Evolutionary conservation across 2,329 filamentous ascomycete genomes (phyloP).

Genomic region (Polychaeton citri): DNA sequence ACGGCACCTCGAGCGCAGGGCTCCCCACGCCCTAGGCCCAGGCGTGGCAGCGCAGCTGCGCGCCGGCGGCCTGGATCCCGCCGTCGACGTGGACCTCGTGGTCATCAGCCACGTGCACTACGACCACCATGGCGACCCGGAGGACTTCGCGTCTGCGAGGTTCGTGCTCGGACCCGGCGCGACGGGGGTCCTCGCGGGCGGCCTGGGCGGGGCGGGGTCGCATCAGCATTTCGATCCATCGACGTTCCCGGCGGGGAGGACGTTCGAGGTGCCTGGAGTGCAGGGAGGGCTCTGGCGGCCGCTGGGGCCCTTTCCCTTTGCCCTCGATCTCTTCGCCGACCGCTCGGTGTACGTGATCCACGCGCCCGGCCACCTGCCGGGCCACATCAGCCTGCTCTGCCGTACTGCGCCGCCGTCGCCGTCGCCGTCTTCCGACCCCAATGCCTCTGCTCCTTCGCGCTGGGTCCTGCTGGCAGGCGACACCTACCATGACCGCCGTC

Average conservation of each 20-base stretch:
- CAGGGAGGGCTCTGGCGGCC: conserved; percentile 26
- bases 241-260: conserved; percentile 27
- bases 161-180: conserved; percentile 41
- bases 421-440: too few species aligned
- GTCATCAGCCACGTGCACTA: conserved; percentile 42
- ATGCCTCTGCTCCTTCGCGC: too few species aligned
- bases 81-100: conserved; percentile 26
- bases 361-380: conserved; percentile 38
- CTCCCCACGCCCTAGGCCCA: conserved; percentile 31
- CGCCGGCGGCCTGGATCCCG: conserved; percentile 23
- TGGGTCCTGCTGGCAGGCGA: conserved; percentile 42
- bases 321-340: conserved; percentile 36
- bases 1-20: conserved; percentile 31
- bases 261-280: conserved; percentile 29
- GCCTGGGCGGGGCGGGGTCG: conserved; percentile 14
- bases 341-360: conserved; percentile 35
- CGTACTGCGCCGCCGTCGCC: too few species aligned
- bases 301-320: conserved; percentile 30
- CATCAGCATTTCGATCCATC: conserved; percentile 32
- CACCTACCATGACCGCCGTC: conserved; percentile 39
- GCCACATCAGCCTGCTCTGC: conserved; percentile 38
- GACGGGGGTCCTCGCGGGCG: conserved; percentile 25
- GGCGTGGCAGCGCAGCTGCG: conserved; percentile 29
- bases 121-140: conserved; percentile 45
- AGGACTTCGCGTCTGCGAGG: conserved; percentile 34